Base-by-base conservation (phyloP, 208 protist genomes). In the Acanthamoeba culbertsoni region DNA sequence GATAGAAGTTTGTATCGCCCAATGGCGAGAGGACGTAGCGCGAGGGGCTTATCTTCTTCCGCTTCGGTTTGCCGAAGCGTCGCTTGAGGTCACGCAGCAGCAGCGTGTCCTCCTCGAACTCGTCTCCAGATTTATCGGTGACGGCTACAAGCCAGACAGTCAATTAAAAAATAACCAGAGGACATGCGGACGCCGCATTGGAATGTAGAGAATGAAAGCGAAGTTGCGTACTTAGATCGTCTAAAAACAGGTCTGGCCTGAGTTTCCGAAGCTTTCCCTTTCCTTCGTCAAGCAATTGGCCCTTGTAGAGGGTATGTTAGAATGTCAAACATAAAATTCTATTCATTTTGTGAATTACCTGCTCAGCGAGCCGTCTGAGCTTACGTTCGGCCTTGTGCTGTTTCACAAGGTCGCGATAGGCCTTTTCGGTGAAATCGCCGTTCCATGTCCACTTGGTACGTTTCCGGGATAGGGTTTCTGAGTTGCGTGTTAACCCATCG, bases 1-100 rank as follows among this genome's bases (percentile, higher is more conserved):
- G 43, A 42, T 79, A 79, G 31, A 79, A 79, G 71, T 79, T 79
- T 16, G 71, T 79, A 28, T 79, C 71, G 43, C 71, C 71, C 71
- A 79, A 51, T 1, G 71, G 71, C 2, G 71, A 51, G 0, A 79
- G 43, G n/a, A 79, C 43, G 42, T 79, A 79, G 43, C 71, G 71
- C 43, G 71, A 79, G 40, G 71, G 71, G 31, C 43, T 51, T 10
- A 79, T 51, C 37, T 28, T 16, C 71, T 79, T 79, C 23, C 33
- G 71, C 71, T 79, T 79, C 7, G 40, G 33, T 5, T 51, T 45
- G 26, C 71, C 71, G 43, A 79, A 79, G 16, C 71, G 35, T 12
- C 71, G 71, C 37, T 79, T 79, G 35, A 79, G 71, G 43, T 79
- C 71, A 0, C 26, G 71, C 43, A 79, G 40, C 71, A 79, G 71